Evolutionary conservation across 2,329 filamentous ascomycete genomes (phyloP), one percentile per base, ranked within the genome.

Genomic region (Elsinoe ampelina): DNA sequence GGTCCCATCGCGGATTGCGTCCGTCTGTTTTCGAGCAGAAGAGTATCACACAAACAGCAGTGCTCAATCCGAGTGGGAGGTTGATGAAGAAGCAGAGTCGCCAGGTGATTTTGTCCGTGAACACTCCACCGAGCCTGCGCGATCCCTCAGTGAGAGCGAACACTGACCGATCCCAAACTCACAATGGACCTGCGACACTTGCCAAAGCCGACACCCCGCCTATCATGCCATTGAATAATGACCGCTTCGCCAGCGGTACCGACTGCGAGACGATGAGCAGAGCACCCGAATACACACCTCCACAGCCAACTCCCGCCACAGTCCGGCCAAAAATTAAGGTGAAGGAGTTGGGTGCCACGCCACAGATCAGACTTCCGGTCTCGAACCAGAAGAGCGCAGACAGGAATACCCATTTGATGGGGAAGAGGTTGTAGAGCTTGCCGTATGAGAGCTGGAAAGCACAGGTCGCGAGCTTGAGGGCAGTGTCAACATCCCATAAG

Each of bases 241-340:
- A 71, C 20, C 71, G 61, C 61, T 73, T 71, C 34, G 65, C 60
- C 54, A 76, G 71, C 0, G 69, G 71, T 22, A 72, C 68, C 6
- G 67, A 70, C 50, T 71, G 70, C 0, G 75, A 68, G 39, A 80
- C 70, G 11, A n/a, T n/a, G n/a, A n/a, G n/a, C n/a, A n/a, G n/a
- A n/a, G n/a, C n/a, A n/a, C n/a, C n/a, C n/a, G n/a, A n/a, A n/a
- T n/a, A n/a, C n/a, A n/a, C n/a, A n/a, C n/a, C n/a, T n/a, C n/a
- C n/a, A n/a, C n/a, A n/a, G n/a, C 83, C 68, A 19, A 75, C 68
- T 4, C 80, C 80, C 0, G 80, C 77, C 2, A 83, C 66, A 2
- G 76, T 75, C 2, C 80, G 73, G 1, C 80, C 79, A 7, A 76
- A 64, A 55, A 83, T 82, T 54, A 83, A 73, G 70, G 78, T 78